Conservation (phyloP, 2,329 filamentous ascomycete species). For the Camptophora hylomeconis region DNA sequence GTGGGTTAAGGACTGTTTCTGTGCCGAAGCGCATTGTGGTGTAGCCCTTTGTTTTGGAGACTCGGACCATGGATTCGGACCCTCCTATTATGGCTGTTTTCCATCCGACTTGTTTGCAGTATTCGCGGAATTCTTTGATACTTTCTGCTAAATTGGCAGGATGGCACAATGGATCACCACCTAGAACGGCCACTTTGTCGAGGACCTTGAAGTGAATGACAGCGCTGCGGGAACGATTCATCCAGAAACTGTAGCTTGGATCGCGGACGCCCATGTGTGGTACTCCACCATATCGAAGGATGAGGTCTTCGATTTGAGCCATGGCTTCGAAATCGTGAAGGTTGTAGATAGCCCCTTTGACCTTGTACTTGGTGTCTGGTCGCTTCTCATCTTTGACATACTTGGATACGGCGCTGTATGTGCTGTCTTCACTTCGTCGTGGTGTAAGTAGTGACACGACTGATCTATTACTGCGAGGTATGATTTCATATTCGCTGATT, state of each 20-base stretch:
- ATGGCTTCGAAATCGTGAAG: slow-evolving; percentile 23
- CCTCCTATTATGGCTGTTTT: slow-evolving; percentile 26
- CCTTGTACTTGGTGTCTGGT: too few species aligned
- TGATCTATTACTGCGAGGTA: too few species aligned
- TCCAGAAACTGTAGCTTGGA: slow-evolving; percentile 27
- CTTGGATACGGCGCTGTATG: too few species aligned
- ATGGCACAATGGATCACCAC: slow-evolving; percentile 27
- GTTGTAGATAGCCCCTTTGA: slow-evolving; percentile 16
- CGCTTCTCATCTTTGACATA: too few species aligned
- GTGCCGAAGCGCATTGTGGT: slow-evolving; percentile 26
- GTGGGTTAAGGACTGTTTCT: slow-evolving; percentile 28
- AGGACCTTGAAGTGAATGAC: slow-evolving; percentile 28
- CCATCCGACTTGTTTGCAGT: slow-evolving; percentile 20
- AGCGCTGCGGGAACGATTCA: slow-evolving; percentile 23
- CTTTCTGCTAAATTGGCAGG: slow-evolving; percentile 17
- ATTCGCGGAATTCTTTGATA: slow-evolving; percentile 24
- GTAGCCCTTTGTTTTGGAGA: slow-evolving; percentile 21
- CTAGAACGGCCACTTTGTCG: slow-evolving; percentile 25
- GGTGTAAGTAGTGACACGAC: too few species aligned
- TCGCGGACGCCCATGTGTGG: slow-evolving; percentile 33
- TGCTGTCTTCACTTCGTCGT: too few species aligned
- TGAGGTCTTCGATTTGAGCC: slow-evolving; percentile 20
- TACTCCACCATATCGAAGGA: slow-evolving; percentile 24
- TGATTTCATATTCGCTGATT: too few species aligned
- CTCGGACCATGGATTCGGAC: slow-evolving; percentile 21